A percentile compares a stretch with the other conserved stretches of the same genome.
Conservation (phyloP, 805 yeast species). For the Kodamaea leandrae region DNA sequence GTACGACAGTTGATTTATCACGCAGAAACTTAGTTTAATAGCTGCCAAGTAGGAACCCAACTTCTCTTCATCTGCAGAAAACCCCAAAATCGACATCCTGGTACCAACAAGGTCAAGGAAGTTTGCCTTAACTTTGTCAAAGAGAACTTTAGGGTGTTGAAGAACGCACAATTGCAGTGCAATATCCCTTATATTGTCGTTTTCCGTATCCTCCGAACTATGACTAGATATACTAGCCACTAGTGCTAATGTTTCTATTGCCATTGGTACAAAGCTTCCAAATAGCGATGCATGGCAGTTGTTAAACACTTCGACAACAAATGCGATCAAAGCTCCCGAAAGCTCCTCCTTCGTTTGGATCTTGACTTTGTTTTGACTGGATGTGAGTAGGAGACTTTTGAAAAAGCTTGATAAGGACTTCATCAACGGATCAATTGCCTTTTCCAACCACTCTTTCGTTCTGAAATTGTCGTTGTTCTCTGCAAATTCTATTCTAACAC, state of each 20-base stretch:
- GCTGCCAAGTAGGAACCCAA: conserved; percentile 25
- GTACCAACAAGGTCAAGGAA: conserved; percentile 24
- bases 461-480: conserved; percentile 13
- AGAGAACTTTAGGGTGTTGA: conserved; percentile 1
- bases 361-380: conserved; percentile 18
- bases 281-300: conserved; percentile 33
- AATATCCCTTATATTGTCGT: conserved; percentile 10
- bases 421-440: conserved; percentile 39
- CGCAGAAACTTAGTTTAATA: conserved; percentile 28
- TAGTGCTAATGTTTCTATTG: conserved; percentile 29
- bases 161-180: background rate
- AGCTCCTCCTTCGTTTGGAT: conserved; percentile 25
- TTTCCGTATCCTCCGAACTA: background rate
- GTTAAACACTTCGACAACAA: conserved; percentile 21
- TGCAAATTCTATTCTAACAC: background rate
- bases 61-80: conserved; percentile 34
- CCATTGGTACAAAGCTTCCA: conserved; percentile 27
- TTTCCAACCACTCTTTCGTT: conserved; percentile 34
- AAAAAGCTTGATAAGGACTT: conserved; percentile 31
- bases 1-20: conserved; percentile 18
- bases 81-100: conserved; percentile 25
- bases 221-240: conserved; percentile 14
- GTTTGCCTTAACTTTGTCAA: conserved; percentile 11
- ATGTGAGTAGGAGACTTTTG: conserved; percentile 24
- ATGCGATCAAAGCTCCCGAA: conserved; percentile 19